Conservation (phyloP, 257 asterid genomes). For the Capsicum baccatum region DNA sequence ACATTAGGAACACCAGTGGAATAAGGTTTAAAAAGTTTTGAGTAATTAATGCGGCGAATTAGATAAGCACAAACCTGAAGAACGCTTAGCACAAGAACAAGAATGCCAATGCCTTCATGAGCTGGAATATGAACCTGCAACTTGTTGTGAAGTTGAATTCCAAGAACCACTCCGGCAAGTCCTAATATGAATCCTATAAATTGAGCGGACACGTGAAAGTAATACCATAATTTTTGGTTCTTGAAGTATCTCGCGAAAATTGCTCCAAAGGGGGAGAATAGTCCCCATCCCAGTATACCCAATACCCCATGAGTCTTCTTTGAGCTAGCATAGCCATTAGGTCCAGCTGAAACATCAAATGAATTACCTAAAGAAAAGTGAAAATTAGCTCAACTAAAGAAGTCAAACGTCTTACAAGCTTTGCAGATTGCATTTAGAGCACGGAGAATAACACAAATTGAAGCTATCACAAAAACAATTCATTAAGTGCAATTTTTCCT, state of each 20-base stretch:
- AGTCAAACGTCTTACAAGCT: neutral
- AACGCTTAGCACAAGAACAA: constrained; percentile 66
- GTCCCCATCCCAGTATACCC: constrained; percentile 79
- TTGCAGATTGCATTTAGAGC: neutral
- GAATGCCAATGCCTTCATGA: constrained; percentile 85
- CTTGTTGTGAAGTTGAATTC: constrained; percentile 65
- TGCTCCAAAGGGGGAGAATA: constrained; percentile 83
- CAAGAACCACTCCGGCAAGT: constrained; percentile 70
- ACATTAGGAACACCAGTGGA: neutral
- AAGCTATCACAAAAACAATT: neutral
- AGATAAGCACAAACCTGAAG: constrained; percentile 62
- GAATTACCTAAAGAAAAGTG: constrained; percentile 47
- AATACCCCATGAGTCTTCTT: constrained; percentile 77
- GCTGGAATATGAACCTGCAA: constrained; percentile 63
- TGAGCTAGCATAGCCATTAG: constrained; percentile 36
- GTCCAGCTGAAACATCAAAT: constrained; percentile 32
- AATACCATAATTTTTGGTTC: constrained; percentile 74
- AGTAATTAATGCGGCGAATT: neutral
- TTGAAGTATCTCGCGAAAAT: constrained; percentile 73
- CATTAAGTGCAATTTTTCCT: neutral
- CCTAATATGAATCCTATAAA: constrained; percentile 78
- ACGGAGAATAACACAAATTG: neutral
- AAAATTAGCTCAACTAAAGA: neutral
- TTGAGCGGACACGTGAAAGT: constrained; percentile 72
- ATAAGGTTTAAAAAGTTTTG: neutral